These are phyloP conservation scores for Gossypium arboreum DNA, from an alignment of 345 rosid genomes.

Conservation along the genomic window DNA sequence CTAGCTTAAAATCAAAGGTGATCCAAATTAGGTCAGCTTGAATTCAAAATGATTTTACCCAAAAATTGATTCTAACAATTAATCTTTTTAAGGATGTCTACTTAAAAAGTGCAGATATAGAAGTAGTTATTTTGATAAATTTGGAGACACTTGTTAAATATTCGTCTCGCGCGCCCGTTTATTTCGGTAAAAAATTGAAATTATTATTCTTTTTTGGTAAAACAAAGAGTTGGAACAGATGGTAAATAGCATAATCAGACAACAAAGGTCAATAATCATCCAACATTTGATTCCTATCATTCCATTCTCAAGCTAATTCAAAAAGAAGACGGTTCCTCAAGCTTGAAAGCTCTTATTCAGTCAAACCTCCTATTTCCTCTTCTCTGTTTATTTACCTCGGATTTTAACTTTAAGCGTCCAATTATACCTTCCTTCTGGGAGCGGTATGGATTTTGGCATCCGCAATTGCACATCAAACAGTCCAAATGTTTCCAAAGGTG, in stretches of 20 bases:
- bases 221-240: not conserved
- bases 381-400: constrained; percentile 53
- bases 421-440: constrained; percentile 70
- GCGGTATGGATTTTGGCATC: constrained; percentile 73
- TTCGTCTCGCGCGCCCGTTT: too few species aligned
- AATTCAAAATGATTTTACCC: too few species aligned
- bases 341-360: not conserved
- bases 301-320: not conserved
- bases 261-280: not conserved
- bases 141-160: too few species aligned
- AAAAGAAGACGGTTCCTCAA: not conserved
- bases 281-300: not conserved
- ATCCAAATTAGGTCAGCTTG: too few species aligned
- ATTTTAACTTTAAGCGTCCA: constrained; percentile 80
- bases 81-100: too few species aligned
- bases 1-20: too few species aligned
- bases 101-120: too few species aligned
- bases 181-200: not conserved
- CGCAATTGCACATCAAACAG: constrained; percentile 71
- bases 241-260: not conserved
- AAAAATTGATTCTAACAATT: too few species aligned
- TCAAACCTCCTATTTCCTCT: not conserved
- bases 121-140: too few species aligned
- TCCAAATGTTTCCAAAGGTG: constrained; percentile 64
- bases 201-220: not conserved